Evolutionary conservation across 768 basidiomycete genomes (phyloP), one percentile per base, ranked within the genome.

Genomic region (Tephrocybe sp.): DNA sequence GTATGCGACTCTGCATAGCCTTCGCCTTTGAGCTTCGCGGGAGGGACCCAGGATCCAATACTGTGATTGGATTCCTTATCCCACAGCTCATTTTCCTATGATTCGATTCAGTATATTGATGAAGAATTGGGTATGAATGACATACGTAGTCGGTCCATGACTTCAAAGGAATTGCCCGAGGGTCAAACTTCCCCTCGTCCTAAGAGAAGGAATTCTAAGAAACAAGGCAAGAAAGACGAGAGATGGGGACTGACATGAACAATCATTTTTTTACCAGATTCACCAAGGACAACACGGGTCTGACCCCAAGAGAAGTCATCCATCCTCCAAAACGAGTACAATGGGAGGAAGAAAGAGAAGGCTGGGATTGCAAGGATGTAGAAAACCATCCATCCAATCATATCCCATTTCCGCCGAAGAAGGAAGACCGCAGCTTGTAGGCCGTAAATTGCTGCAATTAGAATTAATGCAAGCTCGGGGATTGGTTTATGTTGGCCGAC

Each of bases 181-280:
- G 91, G 69, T 99, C 94, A 45, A 97, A 99, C 67, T 94, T 94
- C 63, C 95, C 95, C 67, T 98, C 95, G 57, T 98, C 97, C 92
- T 94, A 51, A 11, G 53, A 41, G 29, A 8, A 19, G 27, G 11
- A 29, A 29, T 29, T 5, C 11, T 27, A 53, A 55, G 38, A 57
- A 21, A 52, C 39, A 33, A 30, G 18, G 21, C 12, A 22, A 8
- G 24, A 10, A 44, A 42, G 27, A n/a, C 18, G 23, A 40, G 13
- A 41, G 22, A 23, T 27, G 22, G 31, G 5, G 1, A 75, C 90
- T 48, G 64, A 94, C 92, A 65, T 98, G 94, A 36, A 97, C 84
- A 57, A 98, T 83, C 52, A 97, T 73, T 70, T 95, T 97, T 80
- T 97, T 97, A 15, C 95, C 95, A 24, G 85, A 79, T 69, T 98